Base-by-base conservation (phyloP, 352 stramenopile genomes). In the Globisporangium viniferum region DNA sequence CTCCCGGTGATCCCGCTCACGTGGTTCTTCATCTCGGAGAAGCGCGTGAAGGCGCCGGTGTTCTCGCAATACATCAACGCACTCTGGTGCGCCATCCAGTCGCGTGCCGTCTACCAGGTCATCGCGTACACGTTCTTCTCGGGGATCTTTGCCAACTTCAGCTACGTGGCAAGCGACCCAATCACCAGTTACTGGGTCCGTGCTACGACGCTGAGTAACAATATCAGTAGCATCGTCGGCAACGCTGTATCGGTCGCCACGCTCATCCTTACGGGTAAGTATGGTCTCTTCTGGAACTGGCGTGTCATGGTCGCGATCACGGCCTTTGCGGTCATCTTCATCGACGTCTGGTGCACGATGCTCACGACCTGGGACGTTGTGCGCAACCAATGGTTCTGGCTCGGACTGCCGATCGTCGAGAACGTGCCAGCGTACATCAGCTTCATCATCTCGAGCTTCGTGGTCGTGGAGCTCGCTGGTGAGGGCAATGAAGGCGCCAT, bases 21-120 rank as follows among this genome's bases (percentile, higher is more conserved):
- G 31, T 86, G 71, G 67, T 84, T 69, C 54, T 79, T 84, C 64
- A 74, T 88, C 49, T 64, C 75, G 41, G 80, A 89, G 63, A 61
- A 78, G 60, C 80, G 80, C 62, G 57, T 73, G 46, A 62, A 73
- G 36, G 69, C 62, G 12, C 66, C 76, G 33, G 64, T 73, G 9
- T 79, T 86, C 55, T 59, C 53, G 39, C 66, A 68, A 56, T 86
- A 88, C 67, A 27, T 80, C n/a, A 65, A 35, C 6, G 61, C 80
- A 12, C 55, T 88, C 3, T 89, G 75, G 73, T 49, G 35, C 10
- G 64, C 79, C 9, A 46, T 88, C 20, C 70, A 88, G 73, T 72
- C 54, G 18, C 71, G 72, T 24, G 73, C 76, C 12, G 66, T 89
- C 66, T 84, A 82, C 67, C 75, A 82, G 57, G 71, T 82, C 48